Percentiles rank a stretch among this genome's conserved stretches.
These are phyloP conservation scores for Pulveroboletus sp. DNA, from an alignment of 768 basidiomycete genomes.

Conservation along the genomic window DNA sequence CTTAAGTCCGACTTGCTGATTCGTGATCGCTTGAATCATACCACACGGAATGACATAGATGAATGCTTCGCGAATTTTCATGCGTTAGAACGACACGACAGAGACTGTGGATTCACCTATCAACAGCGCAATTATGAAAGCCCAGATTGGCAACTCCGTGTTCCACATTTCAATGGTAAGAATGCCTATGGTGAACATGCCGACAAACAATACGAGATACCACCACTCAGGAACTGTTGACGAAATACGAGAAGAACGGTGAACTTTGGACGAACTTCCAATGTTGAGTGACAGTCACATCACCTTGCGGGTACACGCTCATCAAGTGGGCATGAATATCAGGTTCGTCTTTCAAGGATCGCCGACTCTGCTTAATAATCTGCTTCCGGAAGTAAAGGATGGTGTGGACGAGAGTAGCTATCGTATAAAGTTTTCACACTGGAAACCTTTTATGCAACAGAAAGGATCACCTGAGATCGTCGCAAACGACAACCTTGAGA, in stretches of 20 bases:
- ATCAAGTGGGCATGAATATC: constrained; percentile 85
- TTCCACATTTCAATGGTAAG: constrained; percentile 72
- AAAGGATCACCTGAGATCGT: constrained; percentile 56
- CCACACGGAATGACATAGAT: constrained; percentile 50
- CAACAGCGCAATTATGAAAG: constrained; percentile 64
- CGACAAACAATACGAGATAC: constrained; percentile 65
- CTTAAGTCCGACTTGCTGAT: constrained; percentile 71
- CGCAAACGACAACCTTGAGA: constrained; percentile 71
- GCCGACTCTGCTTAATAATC: constrained; percentile 66
- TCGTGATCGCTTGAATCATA: constrained; percentile 69
- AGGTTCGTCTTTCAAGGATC: constrained; percentile 69
- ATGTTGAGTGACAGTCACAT: neutral
- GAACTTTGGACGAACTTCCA: neutral
- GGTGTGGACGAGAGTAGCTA: constrained; percentile 29
- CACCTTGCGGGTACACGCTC: constrained; percentile 56
- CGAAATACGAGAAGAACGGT: neutral
- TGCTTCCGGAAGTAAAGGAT: constrained; percentile 72
- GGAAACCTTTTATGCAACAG: neutral
- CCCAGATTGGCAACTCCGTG: constrained; percentile 63
- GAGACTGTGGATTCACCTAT: constrained; percentile 32
- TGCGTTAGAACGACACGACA: neutral
- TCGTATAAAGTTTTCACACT: neutral
- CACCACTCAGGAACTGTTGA: constrained; percentile 77
- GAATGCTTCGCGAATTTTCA: constrained; percentile 27
- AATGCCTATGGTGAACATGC: constrained; percentile 68